Evolutionary conservation across 352 stramenopile genomes (phyloP).

Genomic region (Detonula confervacea): DNA sequence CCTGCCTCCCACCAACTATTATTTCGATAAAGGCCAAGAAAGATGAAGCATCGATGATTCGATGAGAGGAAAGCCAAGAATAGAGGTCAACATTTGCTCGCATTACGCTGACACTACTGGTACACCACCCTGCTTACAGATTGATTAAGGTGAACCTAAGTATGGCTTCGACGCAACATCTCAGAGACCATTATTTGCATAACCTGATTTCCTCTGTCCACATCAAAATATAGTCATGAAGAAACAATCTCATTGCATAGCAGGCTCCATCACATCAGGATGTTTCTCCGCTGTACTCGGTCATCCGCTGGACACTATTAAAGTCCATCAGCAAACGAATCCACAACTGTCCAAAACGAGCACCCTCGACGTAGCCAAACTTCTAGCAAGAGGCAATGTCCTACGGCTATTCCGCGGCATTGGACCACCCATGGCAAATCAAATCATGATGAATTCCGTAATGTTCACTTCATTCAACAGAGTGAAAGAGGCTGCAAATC

Average conservation of each 20-base stretch:
- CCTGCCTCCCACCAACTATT: too few species aligned
- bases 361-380: neutral
- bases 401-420: slow-evolving; percentile 56
- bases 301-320: slow-evolving; percentile 63
- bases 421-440: slow-evolving; percentile 53
- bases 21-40: too few species aligned
- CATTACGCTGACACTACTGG: too few species aligned
- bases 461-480: slow-evolving; percentile 62
- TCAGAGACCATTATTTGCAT: too few species aligned
- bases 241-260: slow-evolving; percentile 22
- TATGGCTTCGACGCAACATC: too few species aligned
- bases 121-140: too few species aligned
- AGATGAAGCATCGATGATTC: too few species aligned
- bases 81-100: too few species aligned
- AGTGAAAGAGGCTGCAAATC: slow-evolving; percentile 18
- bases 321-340: slow-evolving; percentile 61
- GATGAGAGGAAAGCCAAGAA: too few species aligned
- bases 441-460: slow-evolving; percentile 58
- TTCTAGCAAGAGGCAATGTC: slow-evolving; percentile 18
- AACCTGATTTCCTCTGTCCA: too few species aligned
- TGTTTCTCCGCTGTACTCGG: slow-evolving; percentile 50
- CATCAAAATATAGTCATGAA: too few species aligned
- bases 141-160: too few species aligned
- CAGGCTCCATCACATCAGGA: slow-evolving; percentile 36
- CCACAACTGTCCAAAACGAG: neutral